Conservation (phyloP, 75 land plant genomes). For the Gnetum montanum region DNA sequence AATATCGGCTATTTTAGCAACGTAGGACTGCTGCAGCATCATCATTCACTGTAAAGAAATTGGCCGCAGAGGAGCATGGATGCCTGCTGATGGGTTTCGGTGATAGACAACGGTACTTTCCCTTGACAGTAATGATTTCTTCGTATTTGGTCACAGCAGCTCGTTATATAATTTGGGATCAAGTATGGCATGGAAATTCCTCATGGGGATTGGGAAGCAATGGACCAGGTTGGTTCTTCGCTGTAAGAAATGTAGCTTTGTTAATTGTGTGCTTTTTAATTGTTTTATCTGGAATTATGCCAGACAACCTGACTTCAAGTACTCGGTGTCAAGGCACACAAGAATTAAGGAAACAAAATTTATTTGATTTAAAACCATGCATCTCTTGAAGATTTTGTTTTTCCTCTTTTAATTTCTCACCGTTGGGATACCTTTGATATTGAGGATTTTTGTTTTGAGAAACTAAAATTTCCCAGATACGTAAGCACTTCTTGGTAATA, state of each 20-base stretch:
- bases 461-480: too few relatives aligned
- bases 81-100: constrained; percentile 85
- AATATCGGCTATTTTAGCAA: constrained; percentile 67
- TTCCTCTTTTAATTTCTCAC: constrained; percentile 5
- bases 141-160: constrained; percentile 59
- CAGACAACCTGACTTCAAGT: constrained; percentile 77
- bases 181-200: constrained; percentile 72
- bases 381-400: background rate
- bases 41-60: constrained; percentile 77
- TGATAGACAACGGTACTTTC: constrained; percentile 93
- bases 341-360: constrained; percentile 90
- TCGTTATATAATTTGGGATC: constrained; percentile 70
- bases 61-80: constrained; percentile 86
- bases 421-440: too few relatives aligned
- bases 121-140: constrained; percentile 66
- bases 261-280: constrained; percentile 91
- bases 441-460: too few relatives aligned
- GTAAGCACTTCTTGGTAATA: too few relatives aligned
- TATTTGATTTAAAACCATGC: too few relatives aligned
- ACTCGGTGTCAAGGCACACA: constrained; percentile 75
- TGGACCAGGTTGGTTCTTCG: constrained; percentile 86
- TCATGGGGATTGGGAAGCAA: constrained; percentile 86
- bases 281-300: constrained; percentile 89
- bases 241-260: constrained; percentile 75
- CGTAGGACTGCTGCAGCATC: constrained; percentile 57